Conservation (phyloP, 2,329 filamentous ascomycete species). For the Lachnellula subtilissima region DNA sequence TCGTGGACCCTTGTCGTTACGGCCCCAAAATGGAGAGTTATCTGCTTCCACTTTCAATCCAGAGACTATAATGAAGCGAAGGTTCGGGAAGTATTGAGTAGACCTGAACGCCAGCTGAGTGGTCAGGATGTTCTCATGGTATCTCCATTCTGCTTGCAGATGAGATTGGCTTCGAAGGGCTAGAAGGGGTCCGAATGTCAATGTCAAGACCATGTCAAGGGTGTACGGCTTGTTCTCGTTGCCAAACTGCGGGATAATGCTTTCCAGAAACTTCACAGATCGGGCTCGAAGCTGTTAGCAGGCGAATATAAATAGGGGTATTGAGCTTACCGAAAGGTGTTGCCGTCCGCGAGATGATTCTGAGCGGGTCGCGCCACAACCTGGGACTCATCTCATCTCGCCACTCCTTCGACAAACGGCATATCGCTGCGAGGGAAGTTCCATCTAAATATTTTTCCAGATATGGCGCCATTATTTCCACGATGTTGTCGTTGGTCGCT, state of each 20-base stretch:
- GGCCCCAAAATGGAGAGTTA: background rate
- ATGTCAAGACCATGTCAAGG: background rate
- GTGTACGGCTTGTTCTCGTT: background rate
- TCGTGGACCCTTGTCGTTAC: background rate
- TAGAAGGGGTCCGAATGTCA: background rate
- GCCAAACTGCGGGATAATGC: background rate
- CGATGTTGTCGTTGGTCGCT: too few species aligned
- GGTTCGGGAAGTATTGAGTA: background rate
- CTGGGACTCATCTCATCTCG: background rate
- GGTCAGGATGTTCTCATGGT: background rate
- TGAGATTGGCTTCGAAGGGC: slow-evolving; percentile 35
- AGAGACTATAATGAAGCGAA: slow-evolving; percentile 45
- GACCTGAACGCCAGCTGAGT: background rate
- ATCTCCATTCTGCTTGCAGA: slow-evolving; percentile 28
- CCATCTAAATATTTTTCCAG: background rate
- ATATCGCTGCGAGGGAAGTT: background rate
- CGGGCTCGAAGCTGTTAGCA: background rate
- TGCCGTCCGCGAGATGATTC: slow-evolving; percentile 1
- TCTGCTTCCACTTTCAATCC: slow-evolving; percentile 33
- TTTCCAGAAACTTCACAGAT: background rate
- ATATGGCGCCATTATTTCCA: too few species aligned
- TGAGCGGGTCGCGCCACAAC: slow-evolving; percentile 13
- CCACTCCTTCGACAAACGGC: background rate
- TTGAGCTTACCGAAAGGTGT: slow-evolving; percentile 14
- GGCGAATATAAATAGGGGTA: background rate